These are phyloP conservation scores for Cicer judaicum DNA, from an alignment of 306 rosid species.

Conservation along the genomic window DNA sequence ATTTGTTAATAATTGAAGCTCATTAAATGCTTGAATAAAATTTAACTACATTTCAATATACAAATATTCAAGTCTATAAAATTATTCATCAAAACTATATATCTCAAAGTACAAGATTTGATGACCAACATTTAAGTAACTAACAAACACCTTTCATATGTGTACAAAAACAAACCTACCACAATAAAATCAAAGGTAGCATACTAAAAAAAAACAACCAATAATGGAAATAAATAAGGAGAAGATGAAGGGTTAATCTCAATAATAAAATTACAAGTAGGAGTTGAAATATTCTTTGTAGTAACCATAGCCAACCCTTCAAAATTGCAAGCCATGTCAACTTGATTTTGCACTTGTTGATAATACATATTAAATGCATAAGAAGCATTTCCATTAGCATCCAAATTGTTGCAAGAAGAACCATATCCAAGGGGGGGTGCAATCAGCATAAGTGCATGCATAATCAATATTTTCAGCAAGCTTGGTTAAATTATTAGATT, in stretches of 20 bases:
- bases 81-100: too few species aligned
- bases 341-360: slow-evolving; percentile 76
- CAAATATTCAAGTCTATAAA: too few species aligned
- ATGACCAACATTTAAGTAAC: too few species aligned
- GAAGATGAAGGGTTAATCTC: slow-evolving; percentile 70
- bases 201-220: slow-evolving; percentile 42
- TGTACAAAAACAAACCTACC: too few species aligned
- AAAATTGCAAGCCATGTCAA: slow-evolving; percentile 75
- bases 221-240: slow-evolving; percentile 40
- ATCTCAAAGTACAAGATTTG: too few species aligned
- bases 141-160: too few species aligned
- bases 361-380: slow-evolving; percentile 55
- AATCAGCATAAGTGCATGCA: too few species aligned
- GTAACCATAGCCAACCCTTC: slow-evolving; percentile 81
- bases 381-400: slow-evolving; percentile 79
- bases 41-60: too few species aligned
- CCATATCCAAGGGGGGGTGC: slow-evolving; percentile 57
- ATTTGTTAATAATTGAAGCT: too few species aligned
- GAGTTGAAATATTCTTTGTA: slow-evolving; percentile 69
- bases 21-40: too few species aligned
- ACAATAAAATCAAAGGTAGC: slow-evolving; percentile 42
- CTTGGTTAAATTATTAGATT: too few species aligned
- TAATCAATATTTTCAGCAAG: too few species aligned
- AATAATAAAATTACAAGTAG: slow-evolving; percentile 35
- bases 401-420: slow-evolving; percentile 83